Conservation (phyloP, 2,329 filamentous ascomycete genomes). For the Rhynchosporium graminicola region DNA sequence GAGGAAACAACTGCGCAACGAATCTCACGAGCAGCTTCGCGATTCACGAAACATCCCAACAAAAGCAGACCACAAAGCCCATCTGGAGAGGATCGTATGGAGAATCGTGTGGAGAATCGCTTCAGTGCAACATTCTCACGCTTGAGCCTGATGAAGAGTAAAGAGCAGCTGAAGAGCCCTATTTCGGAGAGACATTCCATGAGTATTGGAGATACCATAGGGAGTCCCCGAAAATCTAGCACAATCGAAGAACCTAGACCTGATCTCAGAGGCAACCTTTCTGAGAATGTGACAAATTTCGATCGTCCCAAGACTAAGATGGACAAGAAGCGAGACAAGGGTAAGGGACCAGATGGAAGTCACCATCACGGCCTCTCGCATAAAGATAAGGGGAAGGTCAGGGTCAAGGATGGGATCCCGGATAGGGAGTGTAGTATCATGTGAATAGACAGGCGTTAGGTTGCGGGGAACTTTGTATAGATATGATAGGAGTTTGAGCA, state of each 20-base stretch:
- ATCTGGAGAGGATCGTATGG: constrained; percentile 58
- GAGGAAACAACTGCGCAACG: constrained; percentile 58
- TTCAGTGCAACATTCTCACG: constrained; percentile 59
- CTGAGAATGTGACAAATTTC: not conserved
- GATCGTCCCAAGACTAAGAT: constrained; percentile 31
- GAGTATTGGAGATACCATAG: constrained; percentile 15
- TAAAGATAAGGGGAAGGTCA: constrained; percentile 36
- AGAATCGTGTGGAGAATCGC: constrained; percentile 58
- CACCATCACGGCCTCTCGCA: constrained; percentile 30
- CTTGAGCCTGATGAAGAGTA: constrained; percentile 36
- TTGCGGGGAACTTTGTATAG: not conserved
- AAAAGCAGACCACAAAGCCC: constrained; percentile 61
- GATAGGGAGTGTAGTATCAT: constrained; percentile 53
- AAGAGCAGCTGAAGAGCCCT: constrained; percentile 35
- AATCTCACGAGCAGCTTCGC: constrained; percentile 58
- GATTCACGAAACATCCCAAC: constrained; percentile 49
- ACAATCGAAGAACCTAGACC: constrained; percentile 24
- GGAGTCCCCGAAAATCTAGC: constrained; percentile 22
- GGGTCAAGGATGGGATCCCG: constrained; percentile 37
- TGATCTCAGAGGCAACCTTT: constrained; percentile 15
- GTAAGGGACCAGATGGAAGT: constrained; percentile 34
- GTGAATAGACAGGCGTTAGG: constrained; percentile 36
- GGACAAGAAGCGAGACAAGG: constrained; percentile 35
- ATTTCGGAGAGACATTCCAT: constrained; percentile 24
- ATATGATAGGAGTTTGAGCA: constrained; percentile 1